Conservation (phyloP, 495 filamentous ascomycete species). For the Tuber borchii region DNA sequence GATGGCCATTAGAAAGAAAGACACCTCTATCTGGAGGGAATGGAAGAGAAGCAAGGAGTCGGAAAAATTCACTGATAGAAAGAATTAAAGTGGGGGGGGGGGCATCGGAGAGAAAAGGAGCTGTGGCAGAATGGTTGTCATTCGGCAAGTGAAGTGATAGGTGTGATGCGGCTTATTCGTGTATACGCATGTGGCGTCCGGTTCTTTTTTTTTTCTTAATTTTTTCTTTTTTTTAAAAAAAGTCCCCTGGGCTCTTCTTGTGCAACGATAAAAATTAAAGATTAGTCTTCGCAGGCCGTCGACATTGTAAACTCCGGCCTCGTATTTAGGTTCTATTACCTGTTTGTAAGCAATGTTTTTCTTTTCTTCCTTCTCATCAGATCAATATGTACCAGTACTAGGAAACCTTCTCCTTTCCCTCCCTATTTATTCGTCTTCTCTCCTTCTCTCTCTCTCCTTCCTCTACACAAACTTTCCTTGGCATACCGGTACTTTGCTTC, state of each 20-base stretch:
- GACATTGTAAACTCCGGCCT: too few species aligned
- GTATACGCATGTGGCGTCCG: background rate
- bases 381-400: too few species aligned
- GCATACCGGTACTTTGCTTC: background rate
- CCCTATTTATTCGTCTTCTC: background rate
- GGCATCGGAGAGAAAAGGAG: background rate
- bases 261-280: background rate
- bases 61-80: background rate
- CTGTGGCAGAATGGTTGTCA: background rate
- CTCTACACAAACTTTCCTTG: background rate
- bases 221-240: too few species aligned
- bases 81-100: background rate
- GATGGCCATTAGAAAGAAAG: constrained; percentile 23
- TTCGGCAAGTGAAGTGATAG: background rate
- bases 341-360: background rate
- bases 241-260: background rate
- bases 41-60: background rate
- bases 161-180: background rate
- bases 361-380: background rate
- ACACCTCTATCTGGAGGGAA: background rate
- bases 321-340: too few species aligned
- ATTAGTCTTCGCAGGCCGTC: background rate
- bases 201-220: background rate
- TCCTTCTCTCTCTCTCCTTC: background rate
- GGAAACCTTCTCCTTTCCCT: background rate